phyloP scores from a whole-genome alignment of 768 basidiomycete species.

The Tephrocybe rancida region DNA sequence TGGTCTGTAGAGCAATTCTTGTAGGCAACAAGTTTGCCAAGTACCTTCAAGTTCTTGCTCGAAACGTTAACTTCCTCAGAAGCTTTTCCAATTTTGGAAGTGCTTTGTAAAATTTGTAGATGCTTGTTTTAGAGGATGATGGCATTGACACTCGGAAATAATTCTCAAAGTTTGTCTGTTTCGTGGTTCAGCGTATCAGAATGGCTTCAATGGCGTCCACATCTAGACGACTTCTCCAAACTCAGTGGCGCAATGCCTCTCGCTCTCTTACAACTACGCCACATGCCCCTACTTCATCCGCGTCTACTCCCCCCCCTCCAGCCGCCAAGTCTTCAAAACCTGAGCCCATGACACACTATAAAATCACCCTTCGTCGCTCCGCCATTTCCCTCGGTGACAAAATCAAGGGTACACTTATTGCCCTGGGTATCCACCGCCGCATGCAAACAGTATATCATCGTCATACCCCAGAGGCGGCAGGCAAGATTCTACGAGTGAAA shows the following conservation, averaged over 20 bases:
- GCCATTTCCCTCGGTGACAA: slow-evolving; percentile 79
- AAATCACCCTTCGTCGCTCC: slow-evolving; percentile 87
- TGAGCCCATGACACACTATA: slow-evolving; percentile 70
- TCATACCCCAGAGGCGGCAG: slow-evolving; percentile 73
- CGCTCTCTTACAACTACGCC: slow-evolving; percentile 12
- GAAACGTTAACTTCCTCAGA: too few species aligned
- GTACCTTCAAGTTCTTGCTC: too few species aligned
- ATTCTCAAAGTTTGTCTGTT: not conserved
- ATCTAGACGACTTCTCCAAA: slow-evolving; percentile 12
- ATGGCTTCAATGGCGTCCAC: slow-evolving; percentile 17
- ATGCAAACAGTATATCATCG: slow-evolving; percentile 85
- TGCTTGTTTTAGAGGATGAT: not conserved
- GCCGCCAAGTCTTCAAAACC: slow-evolving; percentile 1
- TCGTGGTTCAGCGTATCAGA: not conserved
- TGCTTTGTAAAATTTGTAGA: not conserved
- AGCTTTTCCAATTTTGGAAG: too few species aligned
- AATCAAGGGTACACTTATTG: slow-evolving; percentile 73
- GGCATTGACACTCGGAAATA: not conserved
- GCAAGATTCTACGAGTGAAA: slow-evolving; percentile 86
- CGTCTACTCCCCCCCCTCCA: not conserved
- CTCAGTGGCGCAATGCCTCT: slow-evolving; percentile 12
- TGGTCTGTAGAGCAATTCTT: too few species aligned
- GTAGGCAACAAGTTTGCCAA: too few species aligned
- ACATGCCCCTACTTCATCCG: not conserved
- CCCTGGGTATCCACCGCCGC: slow-evolving; percentile 82